These are phyloP conservation scores for Endoconidiophora polonica DNA, from an alignment of 2,329 filamentous ascomycete species.

Conservation along the genomic window DNA sequence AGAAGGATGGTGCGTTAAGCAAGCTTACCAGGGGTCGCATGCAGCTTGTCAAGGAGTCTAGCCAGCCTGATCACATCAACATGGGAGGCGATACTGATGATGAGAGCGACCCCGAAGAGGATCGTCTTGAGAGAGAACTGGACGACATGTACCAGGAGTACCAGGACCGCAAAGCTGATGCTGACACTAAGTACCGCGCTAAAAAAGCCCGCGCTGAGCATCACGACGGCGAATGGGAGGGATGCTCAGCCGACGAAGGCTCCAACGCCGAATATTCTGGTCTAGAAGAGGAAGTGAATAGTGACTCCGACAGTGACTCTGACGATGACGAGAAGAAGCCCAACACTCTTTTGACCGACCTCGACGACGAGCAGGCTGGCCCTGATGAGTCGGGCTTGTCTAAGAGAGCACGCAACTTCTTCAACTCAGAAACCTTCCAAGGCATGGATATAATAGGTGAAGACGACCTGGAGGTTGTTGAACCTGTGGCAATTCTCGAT, in stretches of 20 bases:
- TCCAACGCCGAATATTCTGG: conserved; percentile 35
- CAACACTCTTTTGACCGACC: conserved; percentile 22
- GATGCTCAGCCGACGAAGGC: conserved; percentile 56
- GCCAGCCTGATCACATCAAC: conserved; percentile 35
- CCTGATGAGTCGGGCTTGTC: conserved; percentile 37
- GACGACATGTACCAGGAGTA: conserved; percentile 80
- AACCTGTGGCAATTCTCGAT: conserved; percentile 17
- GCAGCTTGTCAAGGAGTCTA: conserved; percentile 42
- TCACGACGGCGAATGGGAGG: conserved; percentile 82
- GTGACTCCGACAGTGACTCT: conserved; percentile 15
- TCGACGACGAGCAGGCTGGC: conserved; percentile 26
- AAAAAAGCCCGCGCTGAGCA: conserved; percentile 74
- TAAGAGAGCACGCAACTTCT: conserved; percentile 73
- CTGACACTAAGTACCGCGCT: conserved; percentile 74
- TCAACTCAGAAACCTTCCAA: conserved; percentile 88
- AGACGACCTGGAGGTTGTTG: conserved; percentile 20
- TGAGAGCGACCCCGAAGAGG: conserved; percentile 62
- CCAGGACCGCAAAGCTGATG: conserved; percentile 58
- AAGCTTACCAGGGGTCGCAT: conserved; percentile 60
- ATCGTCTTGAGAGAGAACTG: conserved; percentile 67
- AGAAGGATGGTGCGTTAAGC: conserved; percentile 43
- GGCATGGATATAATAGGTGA: conserved; percentile 42
- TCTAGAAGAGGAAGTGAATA: conserved; percentile 36
- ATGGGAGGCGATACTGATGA: conserved; percentile 41
- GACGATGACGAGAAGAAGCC: conserved; percentile 21